Conservation (phyloP, 2,329 filamentous ascomycete species). For the Coniochaeta sp. region DNA sequence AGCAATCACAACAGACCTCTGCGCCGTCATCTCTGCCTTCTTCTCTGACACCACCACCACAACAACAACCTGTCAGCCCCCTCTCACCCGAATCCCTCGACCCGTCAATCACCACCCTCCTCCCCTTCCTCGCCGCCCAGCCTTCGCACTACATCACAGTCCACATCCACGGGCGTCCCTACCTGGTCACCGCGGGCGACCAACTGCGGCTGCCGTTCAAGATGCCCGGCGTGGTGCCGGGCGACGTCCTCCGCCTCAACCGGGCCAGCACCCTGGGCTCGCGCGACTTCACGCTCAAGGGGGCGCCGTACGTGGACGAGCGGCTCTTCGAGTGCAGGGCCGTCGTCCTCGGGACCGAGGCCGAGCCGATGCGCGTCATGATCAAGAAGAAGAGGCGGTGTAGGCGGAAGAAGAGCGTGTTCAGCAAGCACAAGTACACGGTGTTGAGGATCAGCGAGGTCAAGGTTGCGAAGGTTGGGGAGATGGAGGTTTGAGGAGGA, state of each 20-base stretch:
- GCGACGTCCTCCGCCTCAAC: conserved; percentile 82
- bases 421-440: conserved; percentile 88
- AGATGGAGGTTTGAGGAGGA: conserved; percentile 4
- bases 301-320: conserved; percentile 74
- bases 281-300: conserved; percentile 84
- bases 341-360: conserved; percentile 76
- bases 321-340: conserved; percentile 78
- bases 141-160: conserved; percentile 70
- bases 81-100: conserved; percentile 34
- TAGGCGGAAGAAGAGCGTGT: conserved; percentile 64
- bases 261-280: conserved; percentile 76
- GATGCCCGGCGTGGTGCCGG: conserved; percentile 68
- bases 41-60: conserved; percentile 2
- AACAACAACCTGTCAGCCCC: background rate
- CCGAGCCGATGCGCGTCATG: conserved; percentile 68
- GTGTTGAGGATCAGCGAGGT: conserved; percentile 79
- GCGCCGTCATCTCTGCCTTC: conserved; percentile 6
- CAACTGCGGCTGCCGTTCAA: conserved; percentile 69
- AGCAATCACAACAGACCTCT: conserved; percentile 8
- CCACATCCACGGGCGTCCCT: conserved; percentile 72
- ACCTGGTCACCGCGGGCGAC: conserved; percentile 73
- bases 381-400: conserved; percentile 77
- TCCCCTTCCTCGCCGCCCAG: conserved; percentile 66
- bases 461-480: conserved; percentile 41
- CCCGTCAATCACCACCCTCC: conserved; percentile 49